Conservation (phyloP, 495 filamentous ascomycete species). For the Xylaria palmicola region DNA sequence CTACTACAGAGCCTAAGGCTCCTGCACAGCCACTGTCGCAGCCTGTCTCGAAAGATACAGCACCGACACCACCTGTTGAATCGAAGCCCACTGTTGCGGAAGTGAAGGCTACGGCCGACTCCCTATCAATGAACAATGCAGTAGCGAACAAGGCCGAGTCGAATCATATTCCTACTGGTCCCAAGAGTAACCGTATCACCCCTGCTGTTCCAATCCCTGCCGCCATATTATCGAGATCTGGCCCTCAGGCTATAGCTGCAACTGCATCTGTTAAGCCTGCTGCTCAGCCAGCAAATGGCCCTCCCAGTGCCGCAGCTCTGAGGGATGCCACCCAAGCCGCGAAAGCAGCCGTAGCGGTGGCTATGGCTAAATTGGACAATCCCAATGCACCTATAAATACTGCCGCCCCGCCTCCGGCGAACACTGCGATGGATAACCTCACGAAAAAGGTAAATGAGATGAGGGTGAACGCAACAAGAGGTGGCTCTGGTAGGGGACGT, state of each 20-base stretch:
- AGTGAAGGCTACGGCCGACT: conserved; percentile 50
- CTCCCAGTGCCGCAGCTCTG: conserved; percentile 34
- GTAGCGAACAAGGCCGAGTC: conserved; percentile 32
- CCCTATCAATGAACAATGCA: conserved; percentile 36
- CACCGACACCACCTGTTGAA: conserved; percentile 58
- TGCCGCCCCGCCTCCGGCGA: conserved; percentile 43
- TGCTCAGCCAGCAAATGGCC: conserved; percentile 33
- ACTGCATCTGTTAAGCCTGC: conserved; percentile 35
- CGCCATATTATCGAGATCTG: conserved; percentile 55
- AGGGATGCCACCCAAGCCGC: conserved; percentile 80
- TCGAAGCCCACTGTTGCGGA: conserved; percentile 63
- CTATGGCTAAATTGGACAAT: conserved; percentile 74
- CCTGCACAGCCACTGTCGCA: conserved; percentile 38
- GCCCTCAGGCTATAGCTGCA: conserved; percentile 29
- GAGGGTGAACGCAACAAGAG: conserved; percentile 57
- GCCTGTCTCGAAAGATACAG: conserved; percentile 21
- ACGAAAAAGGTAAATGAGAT: conserved; percentile 86
- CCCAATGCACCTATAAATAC: conserved; percentile 39
- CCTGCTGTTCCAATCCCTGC: conserved; percentile 67
- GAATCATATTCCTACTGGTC: conserved; percentile 58
- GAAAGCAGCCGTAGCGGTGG: conserved; percentile 80
- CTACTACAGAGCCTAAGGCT: conserved; percentile 39
- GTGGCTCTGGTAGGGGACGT: conserved; percentile 40
- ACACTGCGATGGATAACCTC: conserved; percentile 63
- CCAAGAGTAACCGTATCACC: conserved; percentile 54